phyloP scores from a whole-genome alignment of 352 stramenopile genomes.

The Globisporangium irregulare region DNA sequence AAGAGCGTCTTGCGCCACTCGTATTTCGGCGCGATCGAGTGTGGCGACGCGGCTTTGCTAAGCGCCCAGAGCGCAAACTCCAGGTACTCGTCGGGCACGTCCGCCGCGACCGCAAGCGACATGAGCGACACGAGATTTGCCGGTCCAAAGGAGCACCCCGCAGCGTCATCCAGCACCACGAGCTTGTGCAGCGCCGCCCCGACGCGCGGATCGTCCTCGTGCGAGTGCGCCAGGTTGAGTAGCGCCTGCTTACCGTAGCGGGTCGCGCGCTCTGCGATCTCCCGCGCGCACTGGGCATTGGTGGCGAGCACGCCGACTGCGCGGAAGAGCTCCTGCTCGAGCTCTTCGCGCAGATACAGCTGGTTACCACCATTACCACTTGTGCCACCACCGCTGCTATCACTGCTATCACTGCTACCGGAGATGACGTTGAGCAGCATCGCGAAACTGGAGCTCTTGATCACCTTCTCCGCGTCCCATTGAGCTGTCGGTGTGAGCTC shows the following conservation, averaged over 20 bases:
- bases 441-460: slow-evolving; percentile 59
- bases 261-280: slow-evolving; percentile 57
- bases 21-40: slow-evolving; percentile 34
- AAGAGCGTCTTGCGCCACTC: slow-evolving; percentile 61
- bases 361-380: slow-evolving; percentile 31
- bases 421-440: slow-evolving; percentile 50
- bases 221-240: slow-evolving; percentile 45
- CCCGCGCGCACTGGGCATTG: slow-evolving; percentile 48
- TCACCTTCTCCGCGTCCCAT: slow-evolving; percentile 43
- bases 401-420: slow-evolving; percentile 21
- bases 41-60: slow-evolving; percentile 38
- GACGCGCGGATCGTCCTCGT: slow-evolving; percentile 57
- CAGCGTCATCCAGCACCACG: slow-evolving; percentile 36
- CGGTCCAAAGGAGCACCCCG: slow-evolving; percentile 48
- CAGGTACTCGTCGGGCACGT: slow-evolving; percentile 55
- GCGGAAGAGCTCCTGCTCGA: slow-evolving; percentile 47
- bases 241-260: slow-evolving; percentile 71
- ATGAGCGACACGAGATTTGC: slow-evolving; percentile 69
- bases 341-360: slow-evolving; percentile 27
- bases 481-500: slow-evolving; percentile 33
- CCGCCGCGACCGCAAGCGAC: slow-evolving; percentile 49
- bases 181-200: slow-evolving; percentile 50
- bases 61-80: slow-evolving; percentile 75
- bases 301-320: slow-evolving; percentile 49
- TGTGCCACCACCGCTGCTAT: slow-evolving; percentile 1